Percentiles rank a stretch among this genome's conserved stretches.
These are phyloP conservation scores for Pisolithus albus DNA, from an alignment of 768 basidiomycete genomes.

Conservation along the genomic window DNA sequence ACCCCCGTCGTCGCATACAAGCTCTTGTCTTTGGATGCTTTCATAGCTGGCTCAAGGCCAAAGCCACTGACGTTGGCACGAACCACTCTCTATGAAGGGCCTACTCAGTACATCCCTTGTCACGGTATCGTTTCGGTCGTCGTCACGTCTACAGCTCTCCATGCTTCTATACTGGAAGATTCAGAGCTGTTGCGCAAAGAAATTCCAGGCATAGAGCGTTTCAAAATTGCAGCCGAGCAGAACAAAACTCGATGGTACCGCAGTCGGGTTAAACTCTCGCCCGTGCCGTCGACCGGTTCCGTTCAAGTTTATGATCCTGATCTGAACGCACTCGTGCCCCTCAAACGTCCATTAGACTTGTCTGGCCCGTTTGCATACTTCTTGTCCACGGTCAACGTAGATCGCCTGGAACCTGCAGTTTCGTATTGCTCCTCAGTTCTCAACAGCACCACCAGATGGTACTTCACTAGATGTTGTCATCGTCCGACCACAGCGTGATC, in stretches of 20 bases:
- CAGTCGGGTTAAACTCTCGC: conserved; percentile 51
- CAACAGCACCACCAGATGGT: conserved; percentile 36
- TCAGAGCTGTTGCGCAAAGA: conserved; percentile 67
- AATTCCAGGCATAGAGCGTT: conserved; percentile 76
- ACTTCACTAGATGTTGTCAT: conserved; percentile 67
- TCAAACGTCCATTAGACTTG: conserved; percentile 39
- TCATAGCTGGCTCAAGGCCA: conserved; percentile 32
- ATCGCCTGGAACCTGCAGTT: conserved; percentile 82
- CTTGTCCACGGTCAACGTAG: conserved; percentile 73
- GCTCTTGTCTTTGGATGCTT: conserved; percentile 51
- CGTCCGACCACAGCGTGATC: conserved; percentile 65
- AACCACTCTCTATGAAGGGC: conserved; percentile 36
- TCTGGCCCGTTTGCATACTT: conserved; percentile 85
- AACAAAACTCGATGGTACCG: conserved; percentile 72
- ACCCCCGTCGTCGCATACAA: conserved; percentile 33
- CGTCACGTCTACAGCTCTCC: conserved; percentile 79
- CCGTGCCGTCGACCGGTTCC: conserved; percentile 30
- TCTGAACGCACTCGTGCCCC: conserved; percentile 40
- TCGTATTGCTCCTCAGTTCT: conserved; percentile 61
- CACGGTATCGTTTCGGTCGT: conserved; percentile 54
- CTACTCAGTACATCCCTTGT: conserved; percentile 13
- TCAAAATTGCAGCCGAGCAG: conserved; percentile 75
- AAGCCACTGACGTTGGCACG: conserved; percentile 49
- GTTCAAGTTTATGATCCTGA: conserved; percentile 57
- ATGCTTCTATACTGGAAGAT: conserved; percentile 77